Percentiles rank a stretch among this genome's conserved stretches.
phyloP scores from a whole-genome alignment of 176 grass and related monocot genomes.

The Juncus inflexus region DNA sequence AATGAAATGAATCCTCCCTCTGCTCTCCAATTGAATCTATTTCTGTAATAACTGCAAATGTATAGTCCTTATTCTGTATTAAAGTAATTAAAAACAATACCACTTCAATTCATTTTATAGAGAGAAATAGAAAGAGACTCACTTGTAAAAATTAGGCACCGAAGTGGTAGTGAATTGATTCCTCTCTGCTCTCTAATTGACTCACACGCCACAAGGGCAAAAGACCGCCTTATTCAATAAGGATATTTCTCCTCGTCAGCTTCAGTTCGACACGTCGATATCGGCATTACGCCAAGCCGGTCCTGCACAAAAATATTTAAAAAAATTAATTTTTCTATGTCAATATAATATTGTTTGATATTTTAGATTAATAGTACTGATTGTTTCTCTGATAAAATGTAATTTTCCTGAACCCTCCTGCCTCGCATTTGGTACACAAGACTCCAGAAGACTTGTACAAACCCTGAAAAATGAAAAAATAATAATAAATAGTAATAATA shows the following conservation, averaged over 20 bases:
- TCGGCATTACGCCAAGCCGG: conserved; percentile 94
- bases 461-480: conserved; percentile 44
- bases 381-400: conserved; percentile 85
- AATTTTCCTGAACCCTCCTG: conserved; percentile 96
- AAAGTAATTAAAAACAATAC: no score
- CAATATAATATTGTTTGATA: conserved; percentile 13
- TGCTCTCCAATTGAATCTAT: no score
- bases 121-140: no score
- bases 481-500: conserved; percentile 6
- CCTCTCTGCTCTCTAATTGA: conserved; percentile 79
- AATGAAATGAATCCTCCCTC: no score
- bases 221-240: conserved; percentile 74
- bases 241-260: conserved; percentile 84
- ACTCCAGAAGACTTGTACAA: conserved; percentile 87
- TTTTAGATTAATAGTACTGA: no score
- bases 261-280: conserved; percentile 86
- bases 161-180: no score
- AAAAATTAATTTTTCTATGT: neutral
- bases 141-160: no score
- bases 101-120: no score
- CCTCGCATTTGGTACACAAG: conserved; percentile 98
- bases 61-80: no score
- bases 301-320: conserved; percentile 55
- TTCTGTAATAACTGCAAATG: no score
- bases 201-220: conserved; percentile 97